Evolutionary conservation across 2,329 filamentous ascomycete genomes (phyloP), one percentile per base, ranked within the genome.

Genomic region (Epichloe elymi): DNA sequence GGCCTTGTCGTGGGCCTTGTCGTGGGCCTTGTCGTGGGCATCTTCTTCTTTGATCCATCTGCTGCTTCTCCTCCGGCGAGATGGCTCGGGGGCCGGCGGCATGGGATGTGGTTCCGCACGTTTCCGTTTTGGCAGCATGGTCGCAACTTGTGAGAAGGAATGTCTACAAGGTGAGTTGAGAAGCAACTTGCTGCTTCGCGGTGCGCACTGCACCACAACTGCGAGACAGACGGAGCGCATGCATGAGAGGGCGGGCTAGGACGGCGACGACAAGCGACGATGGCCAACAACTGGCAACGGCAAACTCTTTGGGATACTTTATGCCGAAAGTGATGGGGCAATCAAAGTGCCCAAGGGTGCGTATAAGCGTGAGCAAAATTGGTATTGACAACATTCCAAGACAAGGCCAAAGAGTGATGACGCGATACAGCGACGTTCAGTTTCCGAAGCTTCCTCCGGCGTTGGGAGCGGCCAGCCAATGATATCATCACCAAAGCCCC

Each of bases 91-190:
- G 23, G 46, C 19, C 14, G 35, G 30, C 10, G 33, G 14, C n/a
- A n/a, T 2, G 11, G 57, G 55, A n/a, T 61, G 58, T 11, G 54
- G 50, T 5, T 50, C 58, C 8, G 41, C 48, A 50, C 63, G 66
- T 56, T 70, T 72, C 46, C 70, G 64, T 55, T 72, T 74, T 4
- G 63, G 40, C 2, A 61, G 60, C 70, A 73, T 73, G 11, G 35
- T 51, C 23, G 38, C 20, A 37, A 44, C 39, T 15, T 39, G 37
- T 37, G 42, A 51, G 12, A 36, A 14, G 11, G 20, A 43, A 17
- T n/a, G 14, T 7, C 19, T 44, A 10, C 48, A 8, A 14, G 14
- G 5, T 10, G 35, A 11, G 40, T 30, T 3, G 19, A 43, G 6
- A 30, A 44, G 40, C 6, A 38, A 11, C 11, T 10, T 14, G 30